phyloP scores from a whole-genome alignment of 768 basidiomycete genomes.

The Exsudoporus frostii region DNA sequence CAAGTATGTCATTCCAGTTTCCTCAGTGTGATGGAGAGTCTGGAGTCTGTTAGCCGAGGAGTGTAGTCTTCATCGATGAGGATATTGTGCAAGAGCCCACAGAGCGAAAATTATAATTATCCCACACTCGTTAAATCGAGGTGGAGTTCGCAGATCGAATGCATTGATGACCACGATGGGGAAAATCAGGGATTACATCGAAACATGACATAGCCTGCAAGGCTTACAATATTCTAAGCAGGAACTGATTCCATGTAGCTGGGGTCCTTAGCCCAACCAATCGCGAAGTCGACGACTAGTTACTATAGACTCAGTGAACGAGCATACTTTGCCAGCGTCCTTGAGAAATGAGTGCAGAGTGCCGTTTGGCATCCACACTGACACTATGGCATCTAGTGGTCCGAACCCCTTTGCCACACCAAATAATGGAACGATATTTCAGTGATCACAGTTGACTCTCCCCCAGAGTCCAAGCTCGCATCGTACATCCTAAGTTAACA shows the following conservation, averaged over 20 bases:
- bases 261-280: not conserved
- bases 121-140: conserved; percentile 26
- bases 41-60: conserved; percentile 42
- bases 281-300: not conserved
- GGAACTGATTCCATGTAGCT: conserved; percentile 2
- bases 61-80: conserved; percentile 38
- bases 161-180: not conserved
- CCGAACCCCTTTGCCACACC: conserved; percentile 23
- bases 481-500: conserved; percentile 2
- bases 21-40: conserved; percentile 33
- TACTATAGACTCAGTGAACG: not conserved
- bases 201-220: not conserved
- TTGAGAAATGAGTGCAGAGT: conserved; percentile 15
- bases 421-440: conserved; percentile 23
- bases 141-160: conserved; percentile 12
- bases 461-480: conserved; percentile 27
- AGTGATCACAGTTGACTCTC: conserved; percentile 7
- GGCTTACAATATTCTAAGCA: conserved; percentile 9
- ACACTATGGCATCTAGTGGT: conserved; percentile 11
- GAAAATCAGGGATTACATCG: not conserved
- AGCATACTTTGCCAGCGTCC: not conserved
- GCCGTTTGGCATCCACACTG: conserved; percentile 19
- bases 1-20: conserved; percentile 27
- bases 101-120: not conserved
- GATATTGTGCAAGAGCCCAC: not conserved